Percentiles rank a stretch among this genome's conserved stretches.
These are phyloP conservation scores for Kluyveromyces wickerhamii DNA, from an alignment of 805 yeast genomes.

Conservation along the genomic window DNA sequence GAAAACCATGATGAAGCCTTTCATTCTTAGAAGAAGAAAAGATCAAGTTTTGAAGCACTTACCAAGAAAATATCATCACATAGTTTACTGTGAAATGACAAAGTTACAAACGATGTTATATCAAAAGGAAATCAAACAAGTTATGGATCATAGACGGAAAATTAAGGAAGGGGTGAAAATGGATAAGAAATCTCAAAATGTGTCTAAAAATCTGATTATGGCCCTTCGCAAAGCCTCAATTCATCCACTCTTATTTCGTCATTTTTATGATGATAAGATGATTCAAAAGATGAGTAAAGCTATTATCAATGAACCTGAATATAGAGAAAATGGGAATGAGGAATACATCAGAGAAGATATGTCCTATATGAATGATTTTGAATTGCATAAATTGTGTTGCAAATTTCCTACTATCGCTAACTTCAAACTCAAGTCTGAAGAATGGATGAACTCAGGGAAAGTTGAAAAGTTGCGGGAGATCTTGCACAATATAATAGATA, in stretches of 20 bases:
- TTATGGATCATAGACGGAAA: slow-evolving; percentile 27
- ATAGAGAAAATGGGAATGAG: slow-evolving; percentile 61
- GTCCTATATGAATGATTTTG: slow-evolving; percentile 91
- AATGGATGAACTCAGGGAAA: slow-evolving; percentile 68
- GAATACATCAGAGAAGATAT: slow-evolving; percentile 84
- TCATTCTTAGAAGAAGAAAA: slow-evolving; percentile 85
- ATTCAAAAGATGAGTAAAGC: slow-evolving; percentile 63
- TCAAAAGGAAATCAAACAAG: slow-evolving; percentile 42
- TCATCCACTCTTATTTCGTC: slow-evolving; percentile 83
- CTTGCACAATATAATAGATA: slow-evolving; percentile 45
- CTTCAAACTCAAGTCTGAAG: slow-evolving; percentile 45
- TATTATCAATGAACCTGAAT: slow-evolving; percentile 76
- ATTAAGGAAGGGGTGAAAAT: slow-evolving; percentile 20
- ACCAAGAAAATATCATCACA: slow-evolving; percentile 64
- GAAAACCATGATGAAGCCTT: slow-evolving; percentile 97
- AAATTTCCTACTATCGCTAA: slow-evolving; percentile 60
- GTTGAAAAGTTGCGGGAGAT: slow-evolving; percentile 48
- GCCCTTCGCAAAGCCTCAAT: slow-evolving; percentile 82
- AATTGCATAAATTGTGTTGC: slow-evolving; percentile 65
- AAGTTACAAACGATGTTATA: slow-evolving; percentile 51
- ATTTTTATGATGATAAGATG: slow-evolving; percentile 45
- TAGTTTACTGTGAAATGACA: slow-evolving; percentile 59
- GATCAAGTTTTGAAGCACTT: slow-evolving; percentile 85
- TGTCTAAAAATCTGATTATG: slow-evolving; percentile 68
- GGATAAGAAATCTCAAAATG: slow-evolving; percentile 30